Conservation (phyloP, 75 land plant species). For the Isoetes taiwanensis region DNA sequence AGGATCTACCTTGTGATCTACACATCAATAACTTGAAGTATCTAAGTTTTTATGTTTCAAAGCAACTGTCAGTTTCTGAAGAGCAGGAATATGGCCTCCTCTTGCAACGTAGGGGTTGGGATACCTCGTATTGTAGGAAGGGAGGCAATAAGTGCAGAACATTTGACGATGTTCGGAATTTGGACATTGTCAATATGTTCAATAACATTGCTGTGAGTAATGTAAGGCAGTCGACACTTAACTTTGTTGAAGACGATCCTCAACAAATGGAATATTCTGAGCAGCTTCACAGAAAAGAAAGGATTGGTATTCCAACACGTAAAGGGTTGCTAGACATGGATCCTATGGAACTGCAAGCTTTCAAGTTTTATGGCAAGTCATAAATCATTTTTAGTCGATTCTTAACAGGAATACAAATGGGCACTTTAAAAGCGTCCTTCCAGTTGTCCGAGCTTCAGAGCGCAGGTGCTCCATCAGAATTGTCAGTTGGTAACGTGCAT, state of each 20-base stretch:
- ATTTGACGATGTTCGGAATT: constrained; percentile 23
- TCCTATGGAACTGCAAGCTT: constrained; percentile 94
- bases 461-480: no score
- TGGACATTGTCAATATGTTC: constrained; percentile 48
- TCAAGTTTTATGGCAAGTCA: no score
- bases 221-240: constrained; percentile 51
- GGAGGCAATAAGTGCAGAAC: constrained; percentile 35
- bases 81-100: constrained; percentile 43
- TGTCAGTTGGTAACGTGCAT: no score
- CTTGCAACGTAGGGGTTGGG: constrained; percentile 76
- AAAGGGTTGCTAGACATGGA: constrained; percentile 42
- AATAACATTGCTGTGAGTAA: constrained; percentile 37
- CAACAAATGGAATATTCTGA: constrained; percentile 37
- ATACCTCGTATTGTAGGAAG: constrained; percentile 43
- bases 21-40: constrained; percentile 77
- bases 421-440: no score
- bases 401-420: no score
- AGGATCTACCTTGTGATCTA: constrained; percentile 80
- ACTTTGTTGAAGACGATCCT: constrained; percentile 57
- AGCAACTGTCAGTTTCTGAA: constrained; percentile 10
- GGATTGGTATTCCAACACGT: constrained; percentile 21
- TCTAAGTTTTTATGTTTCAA: constrained; percentile 34
- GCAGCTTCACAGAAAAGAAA: constrained; percentile 23
- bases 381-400: no score
- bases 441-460: no score